These are phyloP conservation scores for Lobosporangium transversale DNA, from an alignment of 192 early-diverging fungal species.

Conservation along the genomic window DNA sequence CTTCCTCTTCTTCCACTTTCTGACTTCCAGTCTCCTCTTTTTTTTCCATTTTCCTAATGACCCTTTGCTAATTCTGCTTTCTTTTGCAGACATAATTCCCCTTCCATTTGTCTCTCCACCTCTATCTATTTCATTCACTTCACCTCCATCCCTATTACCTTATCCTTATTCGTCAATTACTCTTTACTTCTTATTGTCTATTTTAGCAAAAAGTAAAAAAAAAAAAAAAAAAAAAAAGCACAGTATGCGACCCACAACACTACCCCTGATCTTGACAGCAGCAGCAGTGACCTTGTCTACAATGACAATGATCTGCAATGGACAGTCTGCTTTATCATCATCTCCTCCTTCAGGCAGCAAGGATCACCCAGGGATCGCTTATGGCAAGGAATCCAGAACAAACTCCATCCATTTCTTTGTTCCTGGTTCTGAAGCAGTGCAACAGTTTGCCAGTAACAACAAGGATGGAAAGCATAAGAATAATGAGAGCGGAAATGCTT, in stretches of 20 bases:
- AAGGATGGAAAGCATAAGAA: neutral
- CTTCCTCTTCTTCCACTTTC: too few relatives aligned
- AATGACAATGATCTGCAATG: neutral
- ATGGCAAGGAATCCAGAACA: constrained; percentile 7
- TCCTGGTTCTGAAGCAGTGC: neutral
- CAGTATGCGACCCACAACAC: constrained; percentile 15
- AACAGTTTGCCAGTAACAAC: neutral
- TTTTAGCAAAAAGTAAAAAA: too few relatives aligned
- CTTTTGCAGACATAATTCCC: too few relatives aligned
- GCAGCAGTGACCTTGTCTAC: neutral
- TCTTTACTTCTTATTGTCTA: too few relatives aligned
- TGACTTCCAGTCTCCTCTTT: too few relatives aligned
- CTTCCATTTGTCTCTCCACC: too few relatives aligned
- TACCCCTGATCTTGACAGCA: constrained; percentile 15
- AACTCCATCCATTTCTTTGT: neutral
- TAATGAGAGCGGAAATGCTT: neutral
- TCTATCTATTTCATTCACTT: too few relatives aligned
- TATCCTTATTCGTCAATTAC: too few relatives aligned
- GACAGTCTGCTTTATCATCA: too few relatives aligned
- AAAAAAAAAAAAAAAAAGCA: neutral
- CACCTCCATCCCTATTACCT: too few relatives aligned
- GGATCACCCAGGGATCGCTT: constrained; percentile 4
- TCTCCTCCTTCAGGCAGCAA: neutral
- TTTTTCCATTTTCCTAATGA: too few relatives aligned
- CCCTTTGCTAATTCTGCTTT: too few relatives aligned